Evolutionary conservation across 2,329 filamentous ascomycete genomes (phyloP).

Genomic region (Penicillium glabrum): DNA sequence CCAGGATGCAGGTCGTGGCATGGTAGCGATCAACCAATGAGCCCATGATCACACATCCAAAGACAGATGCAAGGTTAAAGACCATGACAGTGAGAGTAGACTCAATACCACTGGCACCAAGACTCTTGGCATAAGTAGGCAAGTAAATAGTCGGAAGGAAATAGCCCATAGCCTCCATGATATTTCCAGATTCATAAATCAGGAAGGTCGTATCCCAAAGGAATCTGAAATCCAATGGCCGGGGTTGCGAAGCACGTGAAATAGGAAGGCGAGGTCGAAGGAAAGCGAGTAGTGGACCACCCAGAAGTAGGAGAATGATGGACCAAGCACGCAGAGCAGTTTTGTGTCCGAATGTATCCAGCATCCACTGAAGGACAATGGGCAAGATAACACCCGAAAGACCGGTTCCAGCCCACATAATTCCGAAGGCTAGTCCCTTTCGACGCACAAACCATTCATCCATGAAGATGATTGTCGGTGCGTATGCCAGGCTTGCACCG

Average conservation of each 20-base stretch:
- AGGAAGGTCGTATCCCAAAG: slow-evolving; percentile 40
- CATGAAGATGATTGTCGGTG: slow-evolving; percentile 46
- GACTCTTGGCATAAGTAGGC: slow-evolving; percentile 36
- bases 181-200: slow-evolving; percentile 50
- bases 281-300: slow-evolving; percentile 32
- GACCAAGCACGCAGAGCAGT: slow-evolving; percentile 48
- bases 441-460: slow-evolving; percentile 54
- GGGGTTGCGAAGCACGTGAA: slow-evolving; percentile 23
- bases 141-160: slow-evolving; percentile 42
- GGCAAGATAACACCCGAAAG: slow-evolving; percentile 48
- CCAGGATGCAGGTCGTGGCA: slow-evolving; percentile 39
- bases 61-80: slow-evolving; percentile 32
- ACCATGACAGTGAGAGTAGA: slow-evolving; percentile 32
- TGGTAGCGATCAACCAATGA: slow-evolving; percentile 44
- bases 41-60: slow-evolving; percentile 36
- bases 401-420: slow-evolving; percentile 43
- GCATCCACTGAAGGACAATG: slow-evolving; percentile 44
- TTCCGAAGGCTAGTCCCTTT: slow-evolving; percentile 44
- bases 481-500: slow-evolving; percentile 51
- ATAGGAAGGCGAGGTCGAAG: slow-evolving; percentile 46
- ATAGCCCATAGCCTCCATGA: slow-evolving; percentile 36
- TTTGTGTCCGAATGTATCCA: slow-evolving; percentile 44
- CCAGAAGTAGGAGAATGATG: slow-evolving; percentile 27
- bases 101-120: slow-evolving; percentile 23
- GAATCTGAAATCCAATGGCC: slow-evolving; percentile 43